phyloP scores from a whole-genome alignment of 139 green algal genomes.

The Chloropicon primus region DNA sequence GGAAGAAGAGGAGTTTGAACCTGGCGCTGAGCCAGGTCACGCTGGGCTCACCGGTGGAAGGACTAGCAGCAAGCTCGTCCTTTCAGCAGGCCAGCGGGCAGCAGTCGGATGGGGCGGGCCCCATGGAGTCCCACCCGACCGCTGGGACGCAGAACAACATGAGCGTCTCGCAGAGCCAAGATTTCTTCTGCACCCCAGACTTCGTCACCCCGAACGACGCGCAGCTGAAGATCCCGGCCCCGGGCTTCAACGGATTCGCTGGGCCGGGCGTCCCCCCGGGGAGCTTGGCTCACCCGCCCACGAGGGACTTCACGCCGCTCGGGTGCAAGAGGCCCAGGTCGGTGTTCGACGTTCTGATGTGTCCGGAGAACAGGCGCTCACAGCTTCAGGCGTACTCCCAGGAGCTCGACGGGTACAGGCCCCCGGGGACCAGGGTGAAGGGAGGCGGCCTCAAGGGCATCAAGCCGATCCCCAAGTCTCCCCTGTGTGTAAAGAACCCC shows the following conservation, averaged over 20 bases:
- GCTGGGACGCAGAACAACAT: neutral
- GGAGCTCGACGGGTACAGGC: neutral
- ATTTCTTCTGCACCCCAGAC: conserved; percentile 7
- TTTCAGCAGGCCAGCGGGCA: neutral
- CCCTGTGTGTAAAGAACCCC: neutral
- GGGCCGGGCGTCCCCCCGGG: neutral
- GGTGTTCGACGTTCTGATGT: neutral
- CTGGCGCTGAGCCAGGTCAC: neutral
- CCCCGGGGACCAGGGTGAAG: neutral
- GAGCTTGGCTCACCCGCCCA: neutral
- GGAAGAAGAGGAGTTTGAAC: neutral
- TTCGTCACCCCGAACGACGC: conserved; percentile 1
- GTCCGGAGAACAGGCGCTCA: neutral
- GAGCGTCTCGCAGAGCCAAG: neutral
- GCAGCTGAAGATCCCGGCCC: neutral
- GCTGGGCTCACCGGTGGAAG: neutral
- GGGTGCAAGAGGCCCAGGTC: neutral
- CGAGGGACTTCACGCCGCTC: neutral
- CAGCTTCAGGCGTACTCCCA: neutral
- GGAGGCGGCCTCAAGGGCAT: neutral
- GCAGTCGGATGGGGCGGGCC: neutral
- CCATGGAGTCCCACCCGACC: neutral
- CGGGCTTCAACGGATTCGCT: neutral
- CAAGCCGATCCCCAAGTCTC: neutral
- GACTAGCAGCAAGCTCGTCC: neutral